Evolutionary conservation across 345 rosid genomes (phyloP).

Genomic region (Gossypium sturtianum): DNA sequence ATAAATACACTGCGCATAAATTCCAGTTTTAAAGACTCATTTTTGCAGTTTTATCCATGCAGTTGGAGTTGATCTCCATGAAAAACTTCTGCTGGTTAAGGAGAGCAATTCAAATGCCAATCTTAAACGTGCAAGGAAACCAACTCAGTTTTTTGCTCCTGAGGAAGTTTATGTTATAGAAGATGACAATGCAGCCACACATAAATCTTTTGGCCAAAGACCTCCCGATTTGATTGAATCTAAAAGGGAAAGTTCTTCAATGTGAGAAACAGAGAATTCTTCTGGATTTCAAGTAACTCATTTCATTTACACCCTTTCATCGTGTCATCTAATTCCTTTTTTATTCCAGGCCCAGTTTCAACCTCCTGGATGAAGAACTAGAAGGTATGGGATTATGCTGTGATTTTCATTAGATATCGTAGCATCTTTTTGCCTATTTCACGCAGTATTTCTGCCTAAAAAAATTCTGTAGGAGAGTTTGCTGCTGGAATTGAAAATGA

Average conservation of each 20-base stretch:
- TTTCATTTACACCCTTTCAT: background rate
- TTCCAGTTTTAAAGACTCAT: background rate
- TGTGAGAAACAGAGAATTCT: conserved; percentile 31
- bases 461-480: conserved; percentile 32
- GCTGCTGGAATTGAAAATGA: conserved; percentile 37
- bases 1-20: background rate
- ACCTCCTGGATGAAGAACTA: conserved; percentile 75
- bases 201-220: conserved; percentile 19
- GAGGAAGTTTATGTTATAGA: conserved; percentile 31
- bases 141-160: conserved; percentile 37
- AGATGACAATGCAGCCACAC: conserved; percentile 32
- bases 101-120: conserved; percentile 24
- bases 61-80: conserved; percentile 86
- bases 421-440: conserved; percentile 10
- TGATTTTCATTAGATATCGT: background rate
- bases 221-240: conserved; percentile 20
- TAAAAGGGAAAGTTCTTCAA: conserved; percentile 21
- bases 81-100: conserved; percentile 44
- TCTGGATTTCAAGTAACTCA: background rate
- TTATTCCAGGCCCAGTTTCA: conserved; percentile 79
- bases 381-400: conserved; percentile 43
- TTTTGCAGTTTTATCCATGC: conserved; percentile 18
- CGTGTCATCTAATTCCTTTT: conserved; percentile 7
- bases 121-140: conserved; percentile 26
- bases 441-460: conserved; percentile 8